Percentiles rank a stretch among this genome's conserved stretches.
Conservation (phyloP, 1,284 basidiomycete species). For the Exobasidium cylindrosporum region DNA sequence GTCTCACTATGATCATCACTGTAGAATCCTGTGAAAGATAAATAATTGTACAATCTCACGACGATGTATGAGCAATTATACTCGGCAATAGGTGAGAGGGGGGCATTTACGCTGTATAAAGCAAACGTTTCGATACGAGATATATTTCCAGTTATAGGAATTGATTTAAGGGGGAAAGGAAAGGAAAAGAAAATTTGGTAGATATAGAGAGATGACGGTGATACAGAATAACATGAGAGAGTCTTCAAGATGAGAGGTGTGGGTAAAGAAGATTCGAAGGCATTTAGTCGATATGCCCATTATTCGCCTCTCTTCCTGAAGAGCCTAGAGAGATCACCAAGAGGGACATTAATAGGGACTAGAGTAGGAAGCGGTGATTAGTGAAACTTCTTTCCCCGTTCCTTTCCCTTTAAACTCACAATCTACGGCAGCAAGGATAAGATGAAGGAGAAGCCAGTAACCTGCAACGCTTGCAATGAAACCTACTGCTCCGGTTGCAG, state of each 20-base stretch:
- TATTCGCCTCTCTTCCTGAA: slow-evolving; percentile 9
- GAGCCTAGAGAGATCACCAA: slow-evolving; percentile 16
- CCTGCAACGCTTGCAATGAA: slow-evolving; percentile 36
- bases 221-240: background rate
- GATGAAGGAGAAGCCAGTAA: slow-evolving; percentile 28
- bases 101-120: too few relatives aligned
- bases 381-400: too few relatives aligned
- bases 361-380: too few relatives aligned
- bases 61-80: too few relatives aligned
- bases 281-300: background rate
- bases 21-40: too few relatives aligned
- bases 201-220: too few relatives aligned
- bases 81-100: too few relatives aligned
- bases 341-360: slow-evolving; percentile 9
- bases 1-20: slow-evolving; percentile 74
- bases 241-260: background rate
- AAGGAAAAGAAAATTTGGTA: too few relatives aligned
- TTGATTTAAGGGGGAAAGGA: background rate
- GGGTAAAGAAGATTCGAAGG: background rate
- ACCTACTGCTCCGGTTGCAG: slow-evolving; percentile 28
- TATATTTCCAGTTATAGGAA: background rate
- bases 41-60: background rate
- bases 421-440: slow-evolving; percentile 32
- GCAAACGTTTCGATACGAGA: background rate
- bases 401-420: too few relatives aligned